Conservation (phyloP, 2,329 filamentous ascomycete genomes). For the Talaromyces sp. region DNA sequence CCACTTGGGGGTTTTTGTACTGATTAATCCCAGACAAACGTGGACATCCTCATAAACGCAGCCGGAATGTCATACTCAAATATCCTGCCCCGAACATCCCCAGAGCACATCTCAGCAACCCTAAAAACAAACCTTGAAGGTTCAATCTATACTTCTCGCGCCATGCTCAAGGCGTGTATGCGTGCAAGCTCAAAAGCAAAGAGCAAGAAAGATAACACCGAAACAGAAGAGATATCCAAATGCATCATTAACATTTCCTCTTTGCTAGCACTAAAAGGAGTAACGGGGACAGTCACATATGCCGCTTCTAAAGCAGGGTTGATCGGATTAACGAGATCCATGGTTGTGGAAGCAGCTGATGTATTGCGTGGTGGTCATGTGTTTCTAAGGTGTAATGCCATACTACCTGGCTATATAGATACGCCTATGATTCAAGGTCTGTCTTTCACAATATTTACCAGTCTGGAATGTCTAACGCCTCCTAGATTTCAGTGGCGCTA, state of each 20-base stretch:
- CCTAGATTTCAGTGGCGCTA: slow-evolving; percentile 41
- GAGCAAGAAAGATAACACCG: background rate
- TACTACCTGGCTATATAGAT: slow-evolving; percentile 78
- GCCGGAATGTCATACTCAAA: slow-evolving; percentile 68
- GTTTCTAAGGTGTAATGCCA: slow-evolving; percentile 71
- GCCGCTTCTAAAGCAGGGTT: slow-evolving; percentile 78
- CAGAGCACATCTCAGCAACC: slow-evolving; percentile 53
- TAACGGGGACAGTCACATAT: slow-evolving; percentile 68
- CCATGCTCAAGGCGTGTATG: slow-evolving; percentile 35
- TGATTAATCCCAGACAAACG: slow-evolving; percentile 25
- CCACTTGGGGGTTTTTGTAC: background rate
- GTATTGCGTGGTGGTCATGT: slow-evolving; percentile 55
- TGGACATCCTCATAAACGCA: slow-evolving; percentile 70
- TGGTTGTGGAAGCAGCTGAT: slow-evolving; percentile 32
- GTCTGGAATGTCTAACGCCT: background rate
- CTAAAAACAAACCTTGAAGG: slow-evolving; percentile 66
- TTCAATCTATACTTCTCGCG: slow-evolving; percentile 39
- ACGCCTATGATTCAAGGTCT: slow-evolving; percentile 67
- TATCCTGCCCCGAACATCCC: slow-evolving; percentile 56
- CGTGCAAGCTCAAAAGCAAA: slow-evolving; percentile 29
- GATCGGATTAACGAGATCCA: slow-evolving; percentile 53
- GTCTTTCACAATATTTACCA: background rate
- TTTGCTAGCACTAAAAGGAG: slow-evolving; percentile 66
- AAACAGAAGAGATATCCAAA: slow-evolving; percentile 52
- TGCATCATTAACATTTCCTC: slow-evolving; percentile 82